A percentile compares a stretch with the other conserved stretches of the same genome.
phyloP scores from a whole-genome alignment of 2,329 filamentous ascomycete species.

The Myriangium duriaei region DNA sequence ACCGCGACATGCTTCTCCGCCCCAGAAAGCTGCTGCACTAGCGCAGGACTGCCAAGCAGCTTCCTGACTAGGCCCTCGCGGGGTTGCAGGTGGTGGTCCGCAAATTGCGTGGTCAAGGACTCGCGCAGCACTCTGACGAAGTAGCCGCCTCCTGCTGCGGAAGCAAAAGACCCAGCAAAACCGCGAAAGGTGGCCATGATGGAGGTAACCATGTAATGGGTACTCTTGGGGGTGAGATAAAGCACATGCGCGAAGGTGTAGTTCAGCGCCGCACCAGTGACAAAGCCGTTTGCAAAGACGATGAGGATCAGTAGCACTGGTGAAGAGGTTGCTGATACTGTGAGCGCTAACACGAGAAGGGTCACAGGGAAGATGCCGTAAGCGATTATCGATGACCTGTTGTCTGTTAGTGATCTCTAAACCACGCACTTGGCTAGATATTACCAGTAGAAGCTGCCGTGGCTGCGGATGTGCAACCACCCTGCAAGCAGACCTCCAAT shows the following conservation, averaged over 20 bases:
- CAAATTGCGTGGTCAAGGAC: slow-evolving; percentile 47
- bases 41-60: slow-evolving; percentile 46
- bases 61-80: slow-evolving; percentile 38
- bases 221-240: slow-evolving; percentile 52
- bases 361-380: slow-evolving; percentile 50
- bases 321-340: slow-evolving; percentile 42
- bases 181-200: slow-evolving; percentile 69
- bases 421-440: no score
- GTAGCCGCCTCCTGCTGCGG: slow-evolving; percentile 64
- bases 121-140: slow-evolving; percentile 51
- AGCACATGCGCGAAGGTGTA: slow-evolving; percentile 72
- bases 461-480: slow-evolving; percentile 59
- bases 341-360: slow-evolving; percentile 43
- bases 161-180: slow-evolving; percentile 70
- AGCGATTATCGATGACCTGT: slow-evolving; percentile 41
- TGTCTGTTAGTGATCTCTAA: slow-evolving; percentile 6
- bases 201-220: slow-evolving; percentile 64
- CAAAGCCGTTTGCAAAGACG: slow-evolving; percentile 59
- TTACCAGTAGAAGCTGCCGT: slow-evolving; percentile 54
- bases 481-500: slow-evolving; percentile 61
- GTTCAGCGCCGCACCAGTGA: slow-evolving; percentile 61
- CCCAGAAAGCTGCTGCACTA: slow-evolving; percentile 39
- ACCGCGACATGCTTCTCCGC: slow-evolving; percentile 40
- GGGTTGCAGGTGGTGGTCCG: slow-evolving; percentile 27
- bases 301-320: slow-evolving; percentile 43